phyloP scores from a whole-genome alignment of 2,329 filamentous ascomycete species.

The Fusarium mundagurra region DNA sequence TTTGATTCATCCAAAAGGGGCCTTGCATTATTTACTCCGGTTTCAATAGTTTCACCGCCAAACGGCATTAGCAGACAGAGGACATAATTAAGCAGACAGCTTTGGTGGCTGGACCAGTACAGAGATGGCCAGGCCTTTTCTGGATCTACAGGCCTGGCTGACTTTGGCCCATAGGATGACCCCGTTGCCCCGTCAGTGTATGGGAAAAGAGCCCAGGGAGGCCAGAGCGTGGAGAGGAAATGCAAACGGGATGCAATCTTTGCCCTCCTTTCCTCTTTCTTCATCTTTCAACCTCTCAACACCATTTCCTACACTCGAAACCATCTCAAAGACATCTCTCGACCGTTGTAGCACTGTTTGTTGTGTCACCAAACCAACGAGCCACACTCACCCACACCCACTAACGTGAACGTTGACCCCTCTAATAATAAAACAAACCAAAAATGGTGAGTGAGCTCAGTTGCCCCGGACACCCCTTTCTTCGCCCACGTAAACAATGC shows the following conservation, averaged over 20 bases:
- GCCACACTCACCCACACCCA: constrained; percentile 9
- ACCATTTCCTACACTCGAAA: constrained; percentile 19
- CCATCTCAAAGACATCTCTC: constrained; percentile 14
- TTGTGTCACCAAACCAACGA: constrained; percentile 26
- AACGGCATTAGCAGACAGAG: constrained; percentile 13
- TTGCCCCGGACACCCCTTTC: constrained; percentile 47
- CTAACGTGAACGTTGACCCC: constrained; percentile 8
- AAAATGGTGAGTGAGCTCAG: constrained; percentile 53
- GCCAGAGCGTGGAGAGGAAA: constrained; percentile 41
- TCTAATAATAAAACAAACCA: constrained; percentile 31
- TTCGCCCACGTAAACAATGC: constrained; percentile 47
- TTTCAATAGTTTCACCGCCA: constrained; percentile 37
- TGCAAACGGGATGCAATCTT: constrained; percentile 35
- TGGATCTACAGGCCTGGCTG: constrained; percentile 10
- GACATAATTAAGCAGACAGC: constrained; percentile 11
- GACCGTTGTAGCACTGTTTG: constrained; percentile 1
- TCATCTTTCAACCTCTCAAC: constrained; percentile 41
- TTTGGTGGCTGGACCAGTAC: rapidly evolving
- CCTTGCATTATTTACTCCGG: constrained; percentile 33
- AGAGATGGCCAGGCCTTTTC: neutral
- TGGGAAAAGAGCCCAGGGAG: constrained; percentile 38
- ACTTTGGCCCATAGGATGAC: constrained; percentile 25
- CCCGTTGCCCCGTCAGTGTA: constrained; percentile 47
- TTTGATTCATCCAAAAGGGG: constrained; percentile 18
- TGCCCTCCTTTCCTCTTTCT: constrained; percentile 36